These are phyloP conservation scores for Pholiota adiposa DNA, from an alignment of 1,284 basidiomycete genomes.

Conservation along the genomic window DNA sequence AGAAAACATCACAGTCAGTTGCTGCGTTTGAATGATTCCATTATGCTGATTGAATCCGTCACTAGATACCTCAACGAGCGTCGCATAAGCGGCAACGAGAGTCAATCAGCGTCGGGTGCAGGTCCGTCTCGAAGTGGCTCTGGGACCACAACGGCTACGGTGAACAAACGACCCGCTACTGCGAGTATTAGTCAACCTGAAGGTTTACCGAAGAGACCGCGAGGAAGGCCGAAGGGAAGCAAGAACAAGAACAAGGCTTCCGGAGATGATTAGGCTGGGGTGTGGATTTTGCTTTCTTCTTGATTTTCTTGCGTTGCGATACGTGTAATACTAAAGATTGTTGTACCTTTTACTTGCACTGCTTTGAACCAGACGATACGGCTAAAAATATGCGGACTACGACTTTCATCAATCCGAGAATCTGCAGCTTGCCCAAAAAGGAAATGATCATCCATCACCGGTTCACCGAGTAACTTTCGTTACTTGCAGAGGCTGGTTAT, in stretches of 20 bases:
- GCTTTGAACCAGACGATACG: not conserved
- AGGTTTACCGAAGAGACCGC: slow-evolving; percentile 44
- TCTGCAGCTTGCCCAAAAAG: not conserved
- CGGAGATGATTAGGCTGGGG: slow-evolving; percentile 11
- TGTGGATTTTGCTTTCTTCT: not conserved
- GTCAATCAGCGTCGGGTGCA: slow-evolving; percentile 17
- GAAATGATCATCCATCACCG: not conserved
- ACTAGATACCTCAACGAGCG: slow-evolving; percentile 51
- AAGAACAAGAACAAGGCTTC: slow-evolving; percentile 40
- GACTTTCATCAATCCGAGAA: not conserved
- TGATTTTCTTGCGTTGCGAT: not conserved
- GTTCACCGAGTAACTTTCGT: no score
- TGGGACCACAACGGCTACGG: slow-evolving; percentile 22
- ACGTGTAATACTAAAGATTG: not conserved
- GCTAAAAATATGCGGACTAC: not conserved
- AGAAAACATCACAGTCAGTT: slow-evolving; percentile 72
- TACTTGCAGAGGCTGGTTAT: not conserved
- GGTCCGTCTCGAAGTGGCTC: slow-evolving; percentile 6
- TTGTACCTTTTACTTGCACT: not conserved
- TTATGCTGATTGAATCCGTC: slow-evolving; percentile 1
- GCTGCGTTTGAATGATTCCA: not conserved
- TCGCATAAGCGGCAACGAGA: slow-evolving; percentile 40
- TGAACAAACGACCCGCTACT: slow-evolving; percentile 28
- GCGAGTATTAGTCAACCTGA: slow-evolving; percentile 29
- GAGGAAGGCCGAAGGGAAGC: slow-evolving; percentile 52